Evolutionary conservation across 139 green algal genomes (phyloP), one percentile per base, ranked within the genome.

Genomic region (Mesotaenium endlicherianum): DNA sequence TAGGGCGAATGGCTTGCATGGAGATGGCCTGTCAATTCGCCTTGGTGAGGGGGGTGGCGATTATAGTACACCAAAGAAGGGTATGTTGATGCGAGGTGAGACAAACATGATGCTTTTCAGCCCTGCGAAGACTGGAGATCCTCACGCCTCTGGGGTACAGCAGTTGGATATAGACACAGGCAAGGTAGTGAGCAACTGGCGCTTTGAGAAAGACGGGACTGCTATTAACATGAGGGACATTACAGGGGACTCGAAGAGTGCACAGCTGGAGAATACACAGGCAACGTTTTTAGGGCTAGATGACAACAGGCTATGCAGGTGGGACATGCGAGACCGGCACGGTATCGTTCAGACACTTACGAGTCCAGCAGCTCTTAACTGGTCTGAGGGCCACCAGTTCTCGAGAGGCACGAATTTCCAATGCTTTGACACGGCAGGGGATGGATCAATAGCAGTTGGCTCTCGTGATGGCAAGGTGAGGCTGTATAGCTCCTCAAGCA

Each of bases 221-320:
- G 93, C 96, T n/a, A 84, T 93, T 20, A 31, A 64, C 34, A 94
- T 95, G 87, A 92, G 38, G 20, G 95, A 97, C 70, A 93, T 97
- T 40, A 71, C 78, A 16, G 86, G 85, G 45, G 94, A 98, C 44
- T 92, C 90, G 75, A 97, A 97, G 84, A 79, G 84, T 1, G 89
- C 57, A 6, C 85, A 90, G 70, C 53, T 90, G 6, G 43, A 88
- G n/a, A 34, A 3, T 26, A 3, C 42, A 72, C 70, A 75, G 14
- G 82, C 69, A 70, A 95, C 91, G 74, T 97, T 98, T 86, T 90
- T 98, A 41, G 94, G 94, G 26, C 87, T 98, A 59, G 94, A 95
- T 74, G 79, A 89, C 53, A 97, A 98, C 92, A 88, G 49, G n/a
- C 75, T 88, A 38, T 85, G 58, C 30, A 91, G 91, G 42, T 98